phyloP scores from a whole-genome alignment of 768 basidiomycete species.

The Termitomyces sp. region DNA sequence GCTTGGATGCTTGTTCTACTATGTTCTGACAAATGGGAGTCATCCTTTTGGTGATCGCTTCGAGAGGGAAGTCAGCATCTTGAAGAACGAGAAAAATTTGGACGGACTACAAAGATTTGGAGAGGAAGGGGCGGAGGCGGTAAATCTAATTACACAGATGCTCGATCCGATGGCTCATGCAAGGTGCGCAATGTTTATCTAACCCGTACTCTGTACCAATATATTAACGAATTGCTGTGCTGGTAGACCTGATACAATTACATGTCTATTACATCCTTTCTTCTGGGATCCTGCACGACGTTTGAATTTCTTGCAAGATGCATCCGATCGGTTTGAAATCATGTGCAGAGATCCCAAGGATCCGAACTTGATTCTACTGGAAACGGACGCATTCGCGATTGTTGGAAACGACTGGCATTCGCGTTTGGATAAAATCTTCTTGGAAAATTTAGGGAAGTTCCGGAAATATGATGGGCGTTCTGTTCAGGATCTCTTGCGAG shows the following conservation, averaged over 20 bases:
- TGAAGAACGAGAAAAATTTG: slow-evolving; percentile 72
- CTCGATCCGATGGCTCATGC: slow-evolving; percentile 67
- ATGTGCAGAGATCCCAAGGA: slow-evolving; percentile 93
- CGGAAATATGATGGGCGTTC: slow-evolving; percentile 92
- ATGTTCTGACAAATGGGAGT: slow-evolving; percentile 80
- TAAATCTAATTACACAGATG: slow-evolving; percentile 75
- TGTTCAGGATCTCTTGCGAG: slow-evolving; percentile 88
- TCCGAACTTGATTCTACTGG: slow-evolving; percentile 65
- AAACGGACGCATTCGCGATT: slow-evolving; percentile 60
- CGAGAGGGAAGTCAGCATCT: slow-evolving; percentile 91
- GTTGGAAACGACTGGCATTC: slow-evolving; percentile 91
- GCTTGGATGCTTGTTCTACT: slow-evolving; percentile 92
- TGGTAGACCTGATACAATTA: slow-evolving; percentile 77
- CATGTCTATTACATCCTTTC: slow-evolving; percentile 89
- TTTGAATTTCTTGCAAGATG: slow-evolving; percentile 92
- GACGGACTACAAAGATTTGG: slow-evolving; percentile 74
- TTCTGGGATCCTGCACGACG: slow-evolving; percentile 92
- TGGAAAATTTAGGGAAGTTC: slow-evolving; percentile 95
- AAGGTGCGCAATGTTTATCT: slow-evolving; percentile 44
- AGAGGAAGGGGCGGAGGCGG: slow-evolving; percentile 91
- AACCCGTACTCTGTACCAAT: background rate
- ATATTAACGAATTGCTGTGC: background rate
- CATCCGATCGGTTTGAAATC: slow-evolving; percentile 96
- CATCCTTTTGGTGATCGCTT: slow-evolving; percentile 95
- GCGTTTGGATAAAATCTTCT: slow-evolving; percentile 81